phyloP scores from a whole-genome alignment of 2,329 filamentous ascomycete genomes.

The Magnaporthiopsis incrustans region DNA sequence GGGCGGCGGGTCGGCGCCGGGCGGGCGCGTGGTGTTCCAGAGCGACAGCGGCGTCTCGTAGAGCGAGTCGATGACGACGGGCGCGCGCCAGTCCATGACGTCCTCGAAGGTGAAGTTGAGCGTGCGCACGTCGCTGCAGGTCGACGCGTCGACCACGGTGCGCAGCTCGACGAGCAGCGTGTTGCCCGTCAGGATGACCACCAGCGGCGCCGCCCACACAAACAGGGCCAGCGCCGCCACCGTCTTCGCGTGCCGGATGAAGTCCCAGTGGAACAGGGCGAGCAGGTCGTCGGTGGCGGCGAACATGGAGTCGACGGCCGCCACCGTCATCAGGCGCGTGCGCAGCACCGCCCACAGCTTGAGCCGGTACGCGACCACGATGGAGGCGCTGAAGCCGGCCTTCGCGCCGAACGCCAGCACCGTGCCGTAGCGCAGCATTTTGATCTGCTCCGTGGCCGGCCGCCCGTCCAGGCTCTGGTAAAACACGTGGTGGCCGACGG shows the following conservation, averaged over 20 bases:
- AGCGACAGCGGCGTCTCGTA: slow-evolving; percentile 18
- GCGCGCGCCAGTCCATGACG: slow-evolving; percentile 18
- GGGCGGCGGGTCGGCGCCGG: slow-evolving; percentile 13
- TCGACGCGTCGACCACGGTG: slow-evolving; percentile 10
- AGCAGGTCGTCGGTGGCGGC: slow-evolving; percentile 24
- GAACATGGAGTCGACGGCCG: slow-evolving; percentile 26
- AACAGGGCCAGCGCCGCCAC: slow-evolving; percentile 22
- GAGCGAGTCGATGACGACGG: slow-evolving; percentile 14
- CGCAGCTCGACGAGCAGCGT: slow-evolving; percentile 19
- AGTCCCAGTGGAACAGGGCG: slow-evolving; percentile 47
- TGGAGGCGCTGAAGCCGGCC: slow-evolving; percentile 27
- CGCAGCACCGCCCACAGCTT: slow-evolving; percentile 20
- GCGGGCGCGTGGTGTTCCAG: slow-evolving; percentile 18
- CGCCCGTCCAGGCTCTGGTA: slow-evolving; percentile 25
- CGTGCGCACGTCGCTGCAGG: slow-evolving; percentile 17
- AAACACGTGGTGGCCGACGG: slow-evolving; percentile 29
- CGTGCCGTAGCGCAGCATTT: slow-evolving; percentile 31
- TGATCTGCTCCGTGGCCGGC: slow-evolving; percentile 24
- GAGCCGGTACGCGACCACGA: slow-evolving; percentile 20
- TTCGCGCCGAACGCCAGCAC: slow-evolving; percentile 30
- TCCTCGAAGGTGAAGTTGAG: slow-evolving; percentile 21
- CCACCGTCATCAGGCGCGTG: slow-evolving; percentile 17
- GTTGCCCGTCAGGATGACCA: slow-evolving; percentile 21
- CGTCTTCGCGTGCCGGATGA: slow-evolving; percentile 32
- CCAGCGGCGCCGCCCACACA: slow-evolving; percentile 21